Evolutionary conservation across 1,284 basidiomycete genomes (phyloP).

Genomic region (Ceratobasidium sp.): DNA sequence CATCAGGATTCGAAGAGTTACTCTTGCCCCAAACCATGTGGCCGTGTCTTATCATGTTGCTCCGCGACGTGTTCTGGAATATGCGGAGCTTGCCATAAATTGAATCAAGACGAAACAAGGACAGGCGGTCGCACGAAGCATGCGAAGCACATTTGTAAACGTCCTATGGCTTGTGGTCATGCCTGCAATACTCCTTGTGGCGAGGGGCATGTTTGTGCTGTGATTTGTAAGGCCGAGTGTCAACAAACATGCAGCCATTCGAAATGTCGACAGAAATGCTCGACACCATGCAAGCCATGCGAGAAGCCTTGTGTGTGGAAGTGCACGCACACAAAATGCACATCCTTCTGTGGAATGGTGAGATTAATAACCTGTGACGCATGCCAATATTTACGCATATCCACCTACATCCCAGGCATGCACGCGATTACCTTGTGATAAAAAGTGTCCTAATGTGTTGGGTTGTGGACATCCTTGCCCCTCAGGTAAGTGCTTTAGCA

Average conservation of each 20-base stretch:
- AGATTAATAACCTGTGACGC: slow-evolving; percentile 45
- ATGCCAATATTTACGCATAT: not conserved
- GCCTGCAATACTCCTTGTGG: slow-evolving; percentile 59
- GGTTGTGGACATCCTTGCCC: slow-evolving; percentile 69
- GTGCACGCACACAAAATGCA: slow-evolving; percentile 63
- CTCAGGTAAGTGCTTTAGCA: slow-evolving; percentile 60
- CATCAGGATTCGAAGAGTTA: slow-evolving; percentile 53
- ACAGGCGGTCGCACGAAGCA: slow-evolving; percentile 52
- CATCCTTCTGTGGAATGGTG: slow-evolving; percentile 72
- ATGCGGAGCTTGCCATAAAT: slow-evolving; percentile 60
- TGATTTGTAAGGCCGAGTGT: slow-evolving; percentile 57
- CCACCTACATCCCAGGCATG: slow-evolving; percentile 58
- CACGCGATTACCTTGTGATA: slow-evolving; percentile 68
- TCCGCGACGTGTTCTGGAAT: slow-evolving; percentile 59
- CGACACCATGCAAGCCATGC: slow-evolving; percentile 66
- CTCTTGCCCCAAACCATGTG: slow-evolving; percentile 57
- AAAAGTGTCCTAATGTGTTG: slow-evolving; percentile 58
- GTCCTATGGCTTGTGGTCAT: slow-evolving; percentile 64
- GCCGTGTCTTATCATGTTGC: slow-evolving; percentile 56
- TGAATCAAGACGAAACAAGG: slow-evolving; percentile 44
- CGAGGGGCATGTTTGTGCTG: slow-evolving; percentile 58
- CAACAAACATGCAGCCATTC: slow-evolving; percentile 64
- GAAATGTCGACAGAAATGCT: slow-evolving; percentile 59
- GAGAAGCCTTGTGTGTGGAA: slow-evolving; percentile 64
- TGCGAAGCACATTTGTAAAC: slow-evolving; percentile 59